phyloP scores from a whole-genome alignment of 169 alveolate genomes.

The Plasmodium inui region DNA sequence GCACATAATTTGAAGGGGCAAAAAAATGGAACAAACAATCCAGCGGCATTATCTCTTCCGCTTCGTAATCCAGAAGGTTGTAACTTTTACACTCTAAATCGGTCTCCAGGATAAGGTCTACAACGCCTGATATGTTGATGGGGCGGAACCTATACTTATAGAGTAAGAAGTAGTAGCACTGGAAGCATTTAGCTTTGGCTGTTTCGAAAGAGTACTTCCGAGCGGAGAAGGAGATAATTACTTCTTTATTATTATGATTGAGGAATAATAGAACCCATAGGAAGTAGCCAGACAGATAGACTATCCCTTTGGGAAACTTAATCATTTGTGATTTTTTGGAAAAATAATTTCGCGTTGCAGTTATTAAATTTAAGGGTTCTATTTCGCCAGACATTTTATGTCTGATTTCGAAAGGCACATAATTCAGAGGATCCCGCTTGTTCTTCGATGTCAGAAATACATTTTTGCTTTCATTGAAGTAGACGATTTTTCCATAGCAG shows the following conservation, averaged over 20 bases:
- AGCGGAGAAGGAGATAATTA: conserved; percentile 56
- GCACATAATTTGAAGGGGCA: conserved; percentile 64
- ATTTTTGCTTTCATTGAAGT: conserved; percentile 52
- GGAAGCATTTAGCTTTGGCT: conserved; percentile 47
- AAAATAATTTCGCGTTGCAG: conserved; percentile 65
- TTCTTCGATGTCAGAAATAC: conserved; percentile 13
- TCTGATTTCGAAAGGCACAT: conserved; percentile 44
- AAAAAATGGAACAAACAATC: conserved; percentile 40
- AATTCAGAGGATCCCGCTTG: conserved; percentile 45
- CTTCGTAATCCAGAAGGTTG: conserved; percentile 42
- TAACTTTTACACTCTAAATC: conserved; percentile 55
- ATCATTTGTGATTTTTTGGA: conserved; percentile 61
- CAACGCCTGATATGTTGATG: conserved; percentile 56
- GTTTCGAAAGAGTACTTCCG: conserved; percentile 52
- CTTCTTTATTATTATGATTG: conserved; percentile 41
- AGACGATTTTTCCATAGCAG: conserved; percentile 70
- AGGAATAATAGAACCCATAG: conserved; percentile 62
- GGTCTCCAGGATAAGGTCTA: conserved; percentile 47
- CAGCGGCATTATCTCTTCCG: conserved; percentile 48
- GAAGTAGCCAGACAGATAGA: conserved; percentile 70
- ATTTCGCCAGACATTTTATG: conserved; percentile 14
- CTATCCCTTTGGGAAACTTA: conserved; percentile 60
- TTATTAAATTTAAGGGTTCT: conserved; percentile 63
- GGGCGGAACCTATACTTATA: conserved; percentile 46
- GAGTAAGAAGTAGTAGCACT: conserved; percentile 51